Base-by-base conservation (phyloP, 495 filamentous ascomycete species). In the Lophiotrema nucula region DNA sequence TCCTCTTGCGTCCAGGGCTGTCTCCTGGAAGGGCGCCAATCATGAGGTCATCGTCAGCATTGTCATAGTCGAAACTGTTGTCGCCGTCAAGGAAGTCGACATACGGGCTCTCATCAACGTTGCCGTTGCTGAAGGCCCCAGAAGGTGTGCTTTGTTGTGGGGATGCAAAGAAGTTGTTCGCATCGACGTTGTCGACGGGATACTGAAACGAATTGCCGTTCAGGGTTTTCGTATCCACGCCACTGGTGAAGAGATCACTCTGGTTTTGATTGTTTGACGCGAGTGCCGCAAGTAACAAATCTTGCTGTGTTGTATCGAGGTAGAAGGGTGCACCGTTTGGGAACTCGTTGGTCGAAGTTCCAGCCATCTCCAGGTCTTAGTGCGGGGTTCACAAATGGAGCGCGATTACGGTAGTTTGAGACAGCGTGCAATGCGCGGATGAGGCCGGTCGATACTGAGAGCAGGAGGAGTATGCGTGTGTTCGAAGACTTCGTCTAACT, bases 271-370 rank as follows among this genome's bases (percentile, higher is more conserved):
- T 77, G 72, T 92, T 92, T 50, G 92, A 95, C 43, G 86, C 85
- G 61, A 98, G 83, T 21, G 93, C 92, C 42, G 90, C 88, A 37
- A 91, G 84, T 38, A 97, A 75, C 35, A 97, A 84, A 67, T 88
- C 86, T 74, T 97, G 89, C 71, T 98, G 89, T 65, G 87, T 84
- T 16, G 87, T 85, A 33, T 90, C 89, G 57, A 96, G 86, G 69
- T 85, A 86, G 53, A 62, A 61, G 11, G 50, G 63, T n/a, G 49
- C 53, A 12, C 68, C 61, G 66, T 42, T 59, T 31, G 54, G 49
- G 51, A 60, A 67, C 43, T 57, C 56, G 56, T 60, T 62, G 28
- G 60, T 53, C 23, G 56, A 55, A 37, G 64, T 64, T 44, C 52
- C 58, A 51, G 67, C 53, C 56, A 67, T 69, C 22, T 24, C 56